Percentiles rank a stretch among this genome's conserved stretches.
Evolutionary conservation across 2,329 filamentous ascomycete genomes (phyloP).

Genomic region (Venturia nashicola): DNA sequence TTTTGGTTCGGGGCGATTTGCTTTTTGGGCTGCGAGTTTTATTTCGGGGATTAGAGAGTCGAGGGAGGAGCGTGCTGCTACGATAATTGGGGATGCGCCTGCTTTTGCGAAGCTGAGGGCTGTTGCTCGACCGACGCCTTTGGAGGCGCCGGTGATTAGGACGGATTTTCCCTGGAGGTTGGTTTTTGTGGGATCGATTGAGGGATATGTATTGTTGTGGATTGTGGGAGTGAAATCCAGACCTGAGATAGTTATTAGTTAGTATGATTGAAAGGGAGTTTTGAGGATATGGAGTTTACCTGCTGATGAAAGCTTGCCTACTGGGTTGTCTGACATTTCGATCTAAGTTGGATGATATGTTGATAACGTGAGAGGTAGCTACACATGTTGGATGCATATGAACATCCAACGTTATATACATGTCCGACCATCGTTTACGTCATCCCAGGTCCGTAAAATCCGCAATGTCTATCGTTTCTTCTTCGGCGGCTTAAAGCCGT

Average conservation of each 20-base stretch:
- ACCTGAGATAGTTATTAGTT: background rate
- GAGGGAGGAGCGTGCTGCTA: slow-evolving; percentile 41
- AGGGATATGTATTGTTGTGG: slow-evolving; percentile 23
- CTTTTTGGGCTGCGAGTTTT: slow-evolving; percentile 24
- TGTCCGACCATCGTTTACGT: too few species aligned
- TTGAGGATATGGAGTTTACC: background rate
- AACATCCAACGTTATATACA: too few species aligned
- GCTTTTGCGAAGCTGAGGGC: slow-evolving; percentile 32
- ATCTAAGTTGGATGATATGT: too few species aligned
- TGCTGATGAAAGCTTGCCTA: background rate
- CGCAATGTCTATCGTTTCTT: too few species aligned
- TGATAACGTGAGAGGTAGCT: background rate
- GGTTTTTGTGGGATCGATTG: slow-evolving; percentile 28
- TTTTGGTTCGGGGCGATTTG: slow-evolving; percentile 23
- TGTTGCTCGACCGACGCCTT: slow-evolving; percentile 33
- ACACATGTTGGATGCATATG: too few species aligned
- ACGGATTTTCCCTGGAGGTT: slow-evolving; percentile 30
- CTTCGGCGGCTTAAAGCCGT: too few species aligned
- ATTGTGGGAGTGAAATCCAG: slow-evolving; percentile 17
- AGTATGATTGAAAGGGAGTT: background rate
- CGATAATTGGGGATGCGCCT: slow-evolving; percentile 37
- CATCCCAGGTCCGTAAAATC: too few species aligned
- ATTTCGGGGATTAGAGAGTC: slow-evolving; percentile 25
- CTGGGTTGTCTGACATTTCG: background rate
- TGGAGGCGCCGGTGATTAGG: slow-evolving; percentile 33